Evolutionary conservation across 1,284 basidiomycete genomes (phyloP), one percentile per base, ranked within the genome.

Genomic region (Cryptococcus sp.): DNA sequence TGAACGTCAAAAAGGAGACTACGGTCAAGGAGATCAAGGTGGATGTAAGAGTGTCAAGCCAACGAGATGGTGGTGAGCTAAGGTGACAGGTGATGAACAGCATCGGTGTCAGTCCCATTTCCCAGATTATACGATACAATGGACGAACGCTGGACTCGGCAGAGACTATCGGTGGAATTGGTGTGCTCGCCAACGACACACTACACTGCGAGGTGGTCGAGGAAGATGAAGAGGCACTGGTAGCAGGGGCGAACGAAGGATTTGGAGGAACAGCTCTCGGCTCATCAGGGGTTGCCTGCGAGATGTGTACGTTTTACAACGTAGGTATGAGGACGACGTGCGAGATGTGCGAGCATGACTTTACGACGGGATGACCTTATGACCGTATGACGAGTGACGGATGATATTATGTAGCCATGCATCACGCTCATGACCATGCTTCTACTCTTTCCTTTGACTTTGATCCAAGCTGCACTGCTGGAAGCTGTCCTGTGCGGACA

Each of bases 11-110:
- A 2, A 66, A 61, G 47, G 10, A 14, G 1, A 65, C 59, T 9
- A 57, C 60, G 0, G 42, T 70, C 36, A 58, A 57, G 23, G 60
- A 65, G 7, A 44, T 72, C 48, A 66, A 65, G 43, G 37, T 62
- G 1, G 46, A 57, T 32, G 55, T 57, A 32, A 45, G 54, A 45
- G 10, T 31, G 21, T 23, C 4, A 9, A 5, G 26, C n/a, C 26
- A 4, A 23, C 16, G n/a, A 40, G 18, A 4, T 18, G 26, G 18
- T 35, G 18, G 18, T 14, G 7, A 14, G 9, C 18, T 18, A 36
- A n/a, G 34, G 11, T 14, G 34, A n/a, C 9, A 10, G 11, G 10
- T 36, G 34, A 36, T 18, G 44, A 26, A 49, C 1, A 18, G 38
- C 19, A 50, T 47, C 14, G 52, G 53, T 12, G 38, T 69, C 9